Conservation (phyloP, 352 stramenopile genomes). For the Phytophthora europaea region DNA sequence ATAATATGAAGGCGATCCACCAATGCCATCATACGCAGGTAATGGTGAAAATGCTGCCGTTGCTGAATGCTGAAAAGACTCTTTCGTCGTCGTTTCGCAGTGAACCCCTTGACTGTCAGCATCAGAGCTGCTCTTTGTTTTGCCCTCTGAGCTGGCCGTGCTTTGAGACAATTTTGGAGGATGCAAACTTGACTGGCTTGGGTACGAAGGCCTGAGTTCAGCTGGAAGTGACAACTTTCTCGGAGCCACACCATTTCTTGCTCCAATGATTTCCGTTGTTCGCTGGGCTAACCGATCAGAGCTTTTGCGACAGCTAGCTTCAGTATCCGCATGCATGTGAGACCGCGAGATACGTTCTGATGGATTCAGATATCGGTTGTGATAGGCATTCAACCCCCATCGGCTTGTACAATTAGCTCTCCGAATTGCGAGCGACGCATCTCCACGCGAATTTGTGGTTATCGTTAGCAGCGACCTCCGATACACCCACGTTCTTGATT, state of each 20-base stretch:
- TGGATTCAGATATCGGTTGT: slow-evolving; percentile 32
- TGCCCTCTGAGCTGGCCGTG: slow-evolving; percentile 6
- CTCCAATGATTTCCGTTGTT: slow-evolving; percentile 3
- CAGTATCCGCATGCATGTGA: slow-evolving; percentile 2
- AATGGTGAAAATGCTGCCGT: slow-evolving; percentile 62
- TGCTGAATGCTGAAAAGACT: slow-evolving; percentile 21
- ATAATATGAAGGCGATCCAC: slow-evolving; percentile 84
- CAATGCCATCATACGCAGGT: slow-evolving; percentile 84
- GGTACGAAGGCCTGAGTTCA: slow-evolving; percentile 27
- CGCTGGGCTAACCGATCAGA: slow-evolving; percentile 9
- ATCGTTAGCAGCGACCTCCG: slow-evolving; percentile 68
- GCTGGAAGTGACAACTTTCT: slow-evolving; percentile 25
- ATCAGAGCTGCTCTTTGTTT: not conserved
- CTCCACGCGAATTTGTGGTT: slow-evolving; percentile 32
- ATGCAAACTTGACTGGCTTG: slow-evolving; percentile 1
- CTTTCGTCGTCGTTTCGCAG: slow-evolving; percentile 1
- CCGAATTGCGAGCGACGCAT: slow-evolving; percentile 56
- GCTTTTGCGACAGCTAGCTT: not conserved
- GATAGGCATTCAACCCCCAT: slow-evolving; percentile 50
- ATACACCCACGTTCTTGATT: slow-evolving; percentile 59
- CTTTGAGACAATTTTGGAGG: slow-evolving; percentile 1
- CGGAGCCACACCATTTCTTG: not conserved
- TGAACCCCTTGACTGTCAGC: slow-evolving; percentile 9
- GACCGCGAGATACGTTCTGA: not conserved
- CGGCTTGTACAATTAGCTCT: slow-evolving; percentile 61